A percentile compares a stretch with the other conserved stretches of the same genome.
phyloP scores from a whole-genome alignment of 306 rosid genomes.

The Ziziphus jujuba region DNA sequence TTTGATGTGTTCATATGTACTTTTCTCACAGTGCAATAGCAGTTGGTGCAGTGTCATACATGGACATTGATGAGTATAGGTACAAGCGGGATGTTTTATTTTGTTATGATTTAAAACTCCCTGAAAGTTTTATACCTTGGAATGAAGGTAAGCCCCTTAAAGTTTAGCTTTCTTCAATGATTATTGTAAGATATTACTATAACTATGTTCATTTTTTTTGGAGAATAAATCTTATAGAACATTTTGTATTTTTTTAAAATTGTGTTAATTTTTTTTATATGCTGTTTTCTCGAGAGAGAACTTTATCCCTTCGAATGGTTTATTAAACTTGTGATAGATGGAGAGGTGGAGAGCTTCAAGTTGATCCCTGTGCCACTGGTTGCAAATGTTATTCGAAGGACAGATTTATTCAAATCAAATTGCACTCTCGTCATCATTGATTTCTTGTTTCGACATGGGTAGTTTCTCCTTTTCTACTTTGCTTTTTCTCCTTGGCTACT shows the following conservation, averaged over 20 bases:
- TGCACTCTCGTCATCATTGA: conserved; percentile 72
- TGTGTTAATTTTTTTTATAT: background rate
- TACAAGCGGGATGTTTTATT: conserved; percentile 77
- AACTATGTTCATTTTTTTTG: conserved; percentile 2
- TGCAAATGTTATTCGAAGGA: conserved; percentile 66
- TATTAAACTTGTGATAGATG: conserved; percentile 49
- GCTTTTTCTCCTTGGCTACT: background rate
- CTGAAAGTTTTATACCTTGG: conserved; percentile 64
- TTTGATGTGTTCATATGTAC: conserved; percentile 21
- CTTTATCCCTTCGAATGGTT: conserved; percentile 19
- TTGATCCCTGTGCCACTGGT: conserved; percentile 58
- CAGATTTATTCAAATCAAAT: conserved; percentile 68
- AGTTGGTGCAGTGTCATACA: conserved; percentile 76
- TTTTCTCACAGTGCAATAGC: conserved; percentile 62
- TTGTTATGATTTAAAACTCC: conserved; percentile 89
- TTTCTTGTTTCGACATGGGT: conserved; percentile 83
- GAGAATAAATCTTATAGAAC: background rate
- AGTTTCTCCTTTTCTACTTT: conserved; percentile 21
- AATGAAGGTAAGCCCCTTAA: conserved; percentile 59
- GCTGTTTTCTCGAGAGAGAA: background rate
- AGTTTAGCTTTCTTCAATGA: conserved; percentile 4
- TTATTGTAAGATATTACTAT: conserved; percentile 13
- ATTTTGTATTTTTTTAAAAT: background rate
- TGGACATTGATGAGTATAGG: conserved; percentile 74
- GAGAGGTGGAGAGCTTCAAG: conserved; percentile 91